These are phyloP conservation scores for Pseudisothecium myosuroides DNA, from an alignment of 225 moss, liverwort and hornwort species.

Conservation along the genomic window DNA sequence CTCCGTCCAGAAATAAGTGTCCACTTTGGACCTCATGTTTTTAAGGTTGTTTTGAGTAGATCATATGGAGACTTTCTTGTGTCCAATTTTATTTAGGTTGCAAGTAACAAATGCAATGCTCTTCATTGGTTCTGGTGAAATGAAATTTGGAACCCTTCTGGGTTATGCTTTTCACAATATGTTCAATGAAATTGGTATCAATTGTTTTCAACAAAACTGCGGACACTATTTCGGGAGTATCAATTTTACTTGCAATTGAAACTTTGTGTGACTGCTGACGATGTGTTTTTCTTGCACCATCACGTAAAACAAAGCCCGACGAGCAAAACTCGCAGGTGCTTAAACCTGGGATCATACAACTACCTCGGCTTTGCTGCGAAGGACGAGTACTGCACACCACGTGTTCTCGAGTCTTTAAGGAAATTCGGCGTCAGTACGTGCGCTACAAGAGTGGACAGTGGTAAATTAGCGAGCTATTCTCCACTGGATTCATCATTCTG, in stretches of 20 bases:
- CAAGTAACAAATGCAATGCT: not conserved
- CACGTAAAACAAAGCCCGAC: constrained; percentile 30
- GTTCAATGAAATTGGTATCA: not conserved
- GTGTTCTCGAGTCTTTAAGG: constrained; percentile 31
- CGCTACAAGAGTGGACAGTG: constrained; percentile 61
- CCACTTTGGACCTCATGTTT: not conserved
- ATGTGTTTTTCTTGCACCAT: not conserved
- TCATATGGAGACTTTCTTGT: not conserved
- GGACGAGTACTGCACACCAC: constrained; percentile 87
- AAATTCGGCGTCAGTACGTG: constrained; percentile 65
- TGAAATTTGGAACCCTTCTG: not conserved
- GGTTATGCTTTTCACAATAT: not conserved
- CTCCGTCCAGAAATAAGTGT: not conserved
- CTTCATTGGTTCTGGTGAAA: not conserved
- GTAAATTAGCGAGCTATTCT: constrained; percentile 7
- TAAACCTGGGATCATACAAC: constrained; percentile 91
- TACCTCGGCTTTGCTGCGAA: constrained; percentile 79
- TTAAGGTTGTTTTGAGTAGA: not conserved
- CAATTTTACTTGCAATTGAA: not conserved
- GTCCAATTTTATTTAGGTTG: not conserved
- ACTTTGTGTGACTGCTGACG: not conserved
- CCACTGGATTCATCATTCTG: not conserved
- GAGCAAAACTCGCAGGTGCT: constrained; percentile 40
- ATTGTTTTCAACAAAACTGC: not conserved
- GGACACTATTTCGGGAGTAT: no score